Evolutionary conservation across 352 stramenopile genomes (phyloP).

Genomic region (Pythium aphanidermatum): DNA sequence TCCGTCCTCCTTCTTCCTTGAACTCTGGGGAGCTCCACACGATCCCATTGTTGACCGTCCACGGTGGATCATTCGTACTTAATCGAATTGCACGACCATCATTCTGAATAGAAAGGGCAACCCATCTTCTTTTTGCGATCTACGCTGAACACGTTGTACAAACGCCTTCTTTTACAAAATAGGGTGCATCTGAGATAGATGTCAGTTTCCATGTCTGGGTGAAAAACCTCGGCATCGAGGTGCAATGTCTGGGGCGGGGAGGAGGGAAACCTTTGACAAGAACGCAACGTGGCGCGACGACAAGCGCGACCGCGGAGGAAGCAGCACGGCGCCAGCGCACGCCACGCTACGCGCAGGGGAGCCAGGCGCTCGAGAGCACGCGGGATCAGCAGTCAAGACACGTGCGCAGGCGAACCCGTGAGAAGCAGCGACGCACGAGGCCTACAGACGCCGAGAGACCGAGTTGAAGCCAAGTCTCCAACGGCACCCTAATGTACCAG

Average conservation of each 20-base stretch:
- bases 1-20: too few relatives aligned
- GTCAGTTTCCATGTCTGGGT: neutral
- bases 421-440: too few relatives aligned
- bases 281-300: slow-evolving; percentile 16
- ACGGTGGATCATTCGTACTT: slow-evolving; percentile 15
- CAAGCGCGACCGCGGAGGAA: too few relatives aligned
- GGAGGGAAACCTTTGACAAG: neutral
- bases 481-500: slow-evolving; percentile 13
- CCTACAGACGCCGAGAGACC: neutral
- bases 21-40: neutral
- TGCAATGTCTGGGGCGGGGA: slow-evolving; percentile 3
- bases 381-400: too few relatives aligned
- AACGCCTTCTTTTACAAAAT: neutral
- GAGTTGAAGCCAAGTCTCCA: neutral
- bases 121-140: too few relatives aligned
- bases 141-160: too few relatives aligned
- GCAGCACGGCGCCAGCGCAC: neutral
- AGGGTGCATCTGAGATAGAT: neutral
- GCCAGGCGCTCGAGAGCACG: too few relatives aligned
- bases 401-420: too few relatives aligned
- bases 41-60: neutral
- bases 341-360: too few relatives aligned
- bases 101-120: slow-evolving; percentile 4
- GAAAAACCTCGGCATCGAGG: slow-evolving; percentile 16
- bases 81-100: slow-evolving; percentile 4